Evolutionary conservation across 768 basidiomycete species (phyloP).

Genomic region (Leucosporidium creatinivorum): DNA sequence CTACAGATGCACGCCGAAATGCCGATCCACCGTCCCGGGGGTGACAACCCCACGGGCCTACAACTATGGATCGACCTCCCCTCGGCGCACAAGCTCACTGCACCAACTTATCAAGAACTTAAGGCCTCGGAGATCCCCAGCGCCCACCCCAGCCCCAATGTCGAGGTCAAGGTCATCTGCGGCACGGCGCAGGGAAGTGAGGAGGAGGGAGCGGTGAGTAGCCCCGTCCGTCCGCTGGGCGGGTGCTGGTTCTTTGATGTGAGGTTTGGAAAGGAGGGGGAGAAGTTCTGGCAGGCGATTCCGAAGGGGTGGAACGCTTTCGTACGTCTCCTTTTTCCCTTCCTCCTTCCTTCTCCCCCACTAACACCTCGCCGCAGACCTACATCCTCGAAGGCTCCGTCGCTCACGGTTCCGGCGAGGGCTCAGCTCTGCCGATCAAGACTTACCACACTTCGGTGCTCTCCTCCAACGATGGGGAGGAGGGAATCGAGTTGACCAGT

Average conservation of each 20-base stretch:
- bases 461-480: conserved; percentile 53
- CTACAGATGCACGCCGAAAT: conserved; percentile 47
- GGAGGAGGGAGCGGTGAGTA: conserved; percentile 42
- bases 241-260: conserved; percentile 91
- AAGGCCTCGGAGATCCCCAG: conserved; percentile 49
- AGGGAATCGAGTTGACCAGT: conserved; percentile 58
- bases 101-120: conserved; percentile 75
- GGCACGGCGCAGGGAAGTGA: conserved; percentile 78
- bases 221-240: conserved; percentile 80
- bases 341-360: neutral
- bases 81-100: conserved; percentile 66
- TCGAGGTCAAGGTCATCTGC: conserved; percentile 70
- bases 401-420: conserved; percentile 50
- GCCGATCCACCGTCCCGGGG: conserved; percentile 65
- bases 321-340: conserved; percentile 46
- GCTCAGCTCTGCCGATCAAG: conserved; percentile 48
- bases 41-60: conserved; percentile 69
- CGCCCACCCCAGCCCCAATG: conserved; percentile 52
- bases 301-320: conserved; percentile 89
- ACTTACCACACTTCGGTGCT: conserved; percentile 78
- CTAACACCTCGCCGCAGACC: conserved; percentile 3
- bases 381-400: conserved; percentile 63
- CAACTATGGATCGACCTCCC: conserved; percentile 53
- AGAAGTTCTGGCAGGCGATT: conserved; percentile 68
- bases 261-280: conserved; percentile 56